Percentiles rank a stretch among this genome's conserved stretches.
Conservation (phyloP, 2,329 filamentous ascomycete species). For the Pezicula rhizophila region DNA sequence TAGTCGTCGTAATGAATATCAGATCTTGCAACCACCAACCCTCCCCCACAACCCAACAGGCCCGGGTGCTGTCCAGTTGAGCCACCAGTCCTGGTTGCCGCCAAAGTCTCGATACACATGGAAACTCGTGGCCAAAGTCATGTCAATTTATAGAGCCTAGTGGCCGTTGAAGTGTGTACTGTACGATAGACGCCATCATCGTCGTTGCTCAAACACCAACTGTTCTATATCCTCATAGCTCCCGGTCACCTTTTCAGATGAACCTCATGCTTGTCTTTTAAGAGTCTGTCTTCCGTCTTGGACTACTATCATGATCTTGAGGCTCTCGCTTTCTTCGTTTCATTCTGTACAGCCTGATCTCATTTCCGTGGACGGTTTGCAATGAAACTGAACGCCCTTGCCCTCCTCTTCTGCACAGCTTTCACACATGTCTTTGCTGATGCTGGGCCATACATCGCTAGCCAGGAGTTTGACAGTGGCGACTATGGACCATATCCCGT, state of each 20-base stretch:
- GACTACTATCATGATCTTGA: background rate
- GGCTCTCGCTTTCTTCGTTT: background rate
- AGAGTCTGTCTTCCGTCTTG: background rate
- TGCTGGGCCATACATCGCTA: conserved; percentile 2
- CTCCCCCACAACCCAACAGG: no score
- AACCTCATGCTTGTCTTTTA: background rate
- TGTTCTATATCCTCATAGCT: background rate
- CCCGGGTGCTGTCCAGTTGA: no score
- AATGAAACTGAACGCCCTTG: background rate
- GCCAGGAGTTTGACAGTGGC: conserved; percentile 28
- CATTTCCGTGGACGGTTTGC: background rate
- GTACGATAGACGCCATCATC: background rate
- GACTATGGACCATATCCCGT: conserved; percentile 30
- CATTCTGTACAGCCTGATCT: background rate
- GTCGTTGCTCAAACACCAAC: background rate
- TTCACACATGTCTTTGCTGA: background rate
- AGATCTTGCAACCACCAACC: no score
- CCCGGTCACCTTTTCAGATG: background rate
- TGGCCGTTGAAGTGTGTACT: background rate
- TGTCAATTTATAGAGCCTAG: no score
- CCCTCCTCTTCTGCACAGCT: background rate
- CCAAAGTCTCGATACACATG: no score
- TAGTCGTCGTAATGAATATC: no score
- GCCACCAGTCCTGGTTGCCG: no score
- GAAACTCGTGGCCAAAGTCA: no score